These are phyloP conservation scores for Spathaspora hagerdaliae DNA, from an alignment of 805 yeast genomes.

Conservation along the genomic window DNA sequence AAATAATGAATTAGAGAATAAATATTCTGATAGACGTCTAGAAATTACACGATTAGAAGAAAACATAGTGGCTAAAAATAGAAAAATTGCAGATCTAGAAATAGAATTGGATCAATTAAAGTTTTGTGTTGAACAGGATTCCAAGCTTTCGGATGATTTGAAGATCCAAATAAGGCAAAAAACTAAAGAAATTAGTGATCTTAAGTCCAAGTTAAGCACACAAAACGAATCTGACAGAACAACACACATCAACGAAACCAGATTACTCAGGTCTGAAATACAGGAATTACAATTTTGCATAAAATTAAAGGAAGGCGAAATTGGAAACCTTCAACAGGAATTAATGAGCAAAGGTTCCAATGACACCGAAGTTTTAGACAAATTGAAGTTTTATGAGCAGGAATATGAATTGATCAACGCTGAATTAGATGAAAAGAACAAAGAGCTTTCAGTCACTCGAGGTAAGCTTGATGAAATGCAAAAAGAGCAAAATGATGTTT, in stretches of 20 bases:
- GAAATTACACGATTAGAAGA: slow-evolving; percentile 1
- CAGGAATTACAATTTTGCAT: background rate
- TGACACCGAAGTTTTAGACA: background rate
- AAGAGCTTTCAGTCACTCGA: background rate
- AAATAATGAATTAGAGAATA: background rate
- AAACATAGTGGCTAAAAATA: background rate
- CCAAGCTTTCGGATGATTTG: background rate
- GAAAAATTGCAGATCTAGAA: background rate
- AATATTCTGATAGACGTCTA: background rate
- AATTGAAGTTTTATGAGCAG: slow-evolving; percentile 5
- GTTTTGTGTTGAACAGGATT: background rate
- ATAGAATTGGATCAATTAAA: background rate
- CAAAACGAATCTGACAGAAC: background rate
- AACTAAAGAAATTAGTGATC: background rate
- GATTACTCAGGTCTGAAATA: background rate
- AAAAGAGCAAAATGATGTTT: background rate
- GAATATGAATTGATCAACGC: slow-evolving; percentile 5
- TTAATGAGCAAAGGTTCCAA: background rate
- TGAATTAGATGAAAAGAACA: background rate
- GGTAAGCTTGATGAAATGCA: background rate
- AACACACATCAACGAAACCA: background rate
- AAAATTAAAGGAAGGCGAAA: background rate
- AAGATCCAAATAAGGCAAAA: background rate
- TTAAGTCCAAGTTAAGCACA: background rate
- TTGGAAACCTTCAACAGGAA: background rate